Evolutionary conservation across 192 early-diverging fungal genomes (phyloP).

Genomic region (Rhizoclosmatium globosum): DNA sequence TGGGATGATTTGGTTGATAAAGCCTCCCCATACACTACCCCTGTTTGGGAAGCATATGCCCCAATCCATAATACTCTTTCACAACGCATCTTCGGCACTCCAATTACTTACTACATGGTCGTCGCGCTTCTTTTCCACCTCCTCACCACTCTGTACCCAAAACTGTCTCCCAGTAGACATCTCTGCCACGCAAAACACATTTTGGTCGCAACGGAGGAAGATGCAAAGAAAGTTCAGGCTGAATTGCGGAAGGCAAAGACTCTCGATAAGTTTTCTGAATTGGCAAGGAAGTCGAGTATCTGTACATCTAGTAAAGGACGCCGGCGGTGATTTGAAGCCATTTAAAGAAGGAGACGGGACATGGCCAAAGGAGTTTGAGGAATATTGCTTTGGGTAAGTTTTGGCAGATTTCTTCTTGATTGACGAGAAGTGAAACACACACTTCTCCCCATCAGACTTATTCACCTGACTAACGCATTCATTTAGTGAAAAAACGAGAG

Average conservation of each 20-base stretch:
- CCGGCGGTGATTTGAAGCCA: neutral
- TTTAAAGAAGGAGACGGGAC: neutral
- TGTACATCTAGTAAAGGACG: neutral
- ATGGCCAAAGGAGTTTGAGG: neutral
- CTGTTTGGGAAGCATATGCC: neutral
- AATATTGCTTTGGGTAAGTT: neutral
- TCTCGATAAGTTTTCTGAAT: neutral
- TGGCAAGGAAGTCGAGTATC: neutral
- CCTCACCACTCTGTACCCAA: neutral
- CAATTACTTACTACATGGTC: neutral
- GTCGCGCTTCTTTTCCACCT: constrained; percentile 1
- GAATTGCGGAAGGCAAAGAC: neutral
- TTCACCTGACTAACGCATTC: no score
- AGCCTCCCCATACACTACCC: neutral
- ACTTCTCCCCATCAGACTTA: no score
- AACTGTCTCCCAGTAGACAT: neutral
- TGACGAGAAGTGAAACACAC: no score
- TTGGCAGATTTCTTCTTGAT: no score
- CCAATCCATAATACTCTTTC: constrained; percentile 1
- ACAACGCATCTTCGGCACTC: constrained; percentile 4
- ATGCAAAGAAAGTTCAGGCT: neutral
- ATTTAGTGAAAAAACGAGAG: neutral
- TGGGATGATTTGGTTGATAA: no score
- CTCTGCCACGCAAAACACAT: neutral
- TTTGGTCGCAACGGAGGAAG: neutral